Conservation (phyloP, 306 rosid genomes). For the Vigna hirtella region DNA sequence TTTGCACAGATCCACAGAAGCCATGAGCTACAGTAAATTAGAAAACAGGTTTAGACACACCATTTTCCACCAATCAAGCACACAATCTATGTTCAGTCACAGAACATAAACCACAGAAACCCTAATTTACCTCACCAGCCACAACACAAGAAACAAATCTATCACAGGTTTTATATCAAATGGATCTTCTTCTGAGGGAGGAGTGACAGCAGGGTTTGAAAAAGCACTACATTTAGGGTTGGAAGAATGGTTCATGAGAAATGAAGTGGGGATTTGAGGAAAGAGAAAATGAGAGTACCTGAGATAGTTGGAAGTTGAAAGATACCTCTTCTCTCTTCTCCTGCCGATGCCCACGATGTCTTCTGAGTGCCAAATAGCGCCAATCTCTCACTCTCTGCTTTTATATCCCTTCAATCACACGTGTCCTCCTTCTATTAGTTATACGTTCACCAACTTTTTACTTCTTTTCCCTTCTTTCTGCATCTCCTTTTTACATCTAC, state of each 20-base stretch:
- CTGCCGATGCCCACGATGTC: not conserved
- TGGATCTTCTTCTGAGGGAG: too few species aligned
- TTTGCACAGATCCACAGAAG: constrained; percentile 46
- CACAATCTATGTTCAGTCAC: not conserved
- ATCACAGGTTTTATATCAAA: too few species aligned
- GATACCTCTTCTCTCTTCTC: too few species aligned
- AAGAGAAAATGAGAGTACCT: constrained; percentile 6
- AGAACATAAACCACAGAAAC: not conserved
- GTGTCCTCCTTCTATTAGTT: constrained; percentile 30
- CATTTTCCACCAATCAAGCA: not conserved
- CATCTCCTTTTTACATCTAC: not conserved
- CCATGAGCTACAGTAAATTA: constrained; percentile 46
- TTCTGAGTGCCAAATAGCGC: constrained; percentile 36
- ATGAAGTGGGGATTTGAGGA: not conserved
- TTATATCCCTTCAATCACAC: constrained; percentile 13
- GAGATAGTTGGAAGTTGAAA: not conserved
- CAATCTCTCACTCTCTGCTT: not conserved
- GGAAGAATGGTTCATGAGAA: not conserved
- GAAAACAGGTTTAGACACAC: not conserved
- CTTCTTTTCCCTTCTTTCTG: not conserved
- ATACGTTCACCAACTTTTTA: not conserved
- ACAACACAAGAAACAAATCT: not conserved
- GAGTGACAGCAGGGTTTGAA: too few species aligned
- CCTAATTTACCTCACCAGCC: constrained; percentile 18
- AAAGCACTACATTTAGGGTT: too few species aligned